Conservation (phyloP, 257 asterid genomes). For the Nicotiana benthamiana region DNA sequence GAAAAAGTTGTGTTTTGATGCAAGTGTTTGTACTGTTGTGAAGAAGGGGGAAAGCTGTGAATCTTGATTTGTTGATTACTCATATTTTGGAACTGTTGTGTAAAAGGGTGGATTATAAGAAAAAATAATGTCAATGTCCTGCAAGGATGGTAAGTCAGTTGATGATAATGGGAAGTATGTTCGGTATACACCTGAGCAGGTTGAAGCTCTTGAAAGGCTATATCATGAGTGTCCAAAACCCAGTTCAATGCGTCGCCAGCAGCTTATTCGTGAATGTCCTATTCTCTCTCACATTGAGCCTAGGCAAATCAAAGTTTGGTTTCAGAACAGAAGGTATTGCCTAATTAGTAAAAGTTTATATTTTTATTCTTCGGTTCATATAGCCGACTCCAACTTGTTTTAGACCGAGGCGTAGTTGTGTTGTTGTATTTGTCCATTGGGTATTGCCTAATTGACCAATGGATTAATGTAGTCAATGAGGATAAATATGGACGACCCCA, state of each 20-base stretch:
- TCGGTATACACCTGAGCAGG: conserved; percentile 87
- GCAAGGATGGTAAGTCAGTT: conserved; percentile 52
- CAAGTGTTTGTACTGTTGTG: not conserved
- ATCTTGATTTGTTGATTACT: not conserved
- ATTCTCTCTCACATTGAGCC: conserved; percentile 77
- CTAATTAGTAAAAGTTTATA: not conserved
- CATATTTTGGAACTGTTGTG: not conserved
- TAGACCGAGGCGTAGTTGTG: too few species aligned
- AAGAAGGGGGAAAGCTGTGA: not conserved
- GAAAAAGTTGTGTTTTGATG: not conserved
- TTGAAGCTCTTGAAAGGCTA: conserved; percentile 89
- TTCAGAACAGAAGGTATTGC: conserved; percentile 76
- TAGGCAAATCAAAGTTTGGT: conserved; percentile 92
- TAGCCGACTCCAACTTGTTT: not conserved
- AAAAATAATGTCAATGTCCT: conserved; percentile 44
- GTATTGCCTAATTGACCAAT: too few species aligned
- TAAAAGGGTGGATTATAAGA: conserved; percentile 1
- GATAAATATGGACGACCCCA: too few species aligned
- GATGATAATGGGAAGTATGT: conserved; percentile 80
- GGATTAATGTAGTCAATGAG: too few species aligned
- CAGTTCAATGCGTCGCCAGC: conserved; percentile 80
- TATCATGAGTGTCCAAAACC: conserved; percentile 91
- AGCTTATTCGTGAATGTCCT: conserved; percentile 78
- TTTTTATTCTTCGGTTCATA: not conserved
- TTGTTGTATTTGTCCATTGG: too few species aligned